These are phyloP conservation scores for Pistacia atlantica DNA, from an alignment of 345 rosid species.

Conservation along the genomic window DNA sequence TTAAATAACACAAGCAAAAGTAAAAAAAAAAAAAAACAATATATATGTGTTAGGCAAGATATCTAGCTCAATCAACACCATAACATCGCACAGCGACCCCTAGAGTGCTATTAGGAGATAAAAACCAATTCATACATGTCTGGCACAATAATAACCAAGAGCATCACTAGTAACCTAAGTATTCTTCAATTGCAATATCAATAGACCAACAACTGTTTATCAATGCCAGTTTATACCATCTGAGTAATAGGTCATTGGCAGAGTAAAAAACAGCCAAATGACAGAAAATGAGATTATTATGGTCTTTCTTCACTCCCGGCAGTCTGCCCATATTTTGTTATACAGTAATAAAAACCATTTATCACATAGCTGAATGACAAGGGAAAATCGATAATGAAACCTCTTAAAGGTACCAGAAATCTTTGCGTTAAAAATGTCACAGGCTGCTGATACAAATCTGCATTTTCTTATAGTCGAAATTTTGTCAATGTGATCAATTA, in stretches of 20 bases:
- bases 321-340: background rate
- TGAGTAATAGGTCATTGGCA: background rate
- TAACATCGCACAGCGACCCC: background rate
- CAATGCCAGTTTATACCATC: background rate
- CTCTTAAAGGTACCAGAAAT: conserved; percentile 97
- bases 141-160: background rate
- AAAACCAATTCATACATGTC: background rate
- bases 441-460: conserved; percentile 79
- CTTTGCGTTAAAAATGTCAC: conserved; percentile 84
- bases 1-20: background rate
- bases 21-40: too few species aligned
- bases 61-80: background rate
- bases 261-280: background rate
- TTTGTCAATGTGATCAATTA: conserved; percentile 78
- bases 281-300: background rate
- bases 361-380: conserved; percentile 3
- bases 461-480: conserved; percentile 65
- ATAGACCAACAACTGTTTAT: background rate
- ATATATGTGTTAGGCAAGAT: background rate
- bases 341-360: background rate
- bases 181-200: background rate
- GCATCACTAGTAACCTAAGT: background rate
- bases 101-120: background rate
- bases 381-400: conserved; percentile 42
- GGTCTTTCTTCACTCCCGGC: background rate